These are phyloP conservation scores for Gastrolobium villosum DNA, from an alignment of 306 rosid genomes.

Conservation along the genomic window DNA sequence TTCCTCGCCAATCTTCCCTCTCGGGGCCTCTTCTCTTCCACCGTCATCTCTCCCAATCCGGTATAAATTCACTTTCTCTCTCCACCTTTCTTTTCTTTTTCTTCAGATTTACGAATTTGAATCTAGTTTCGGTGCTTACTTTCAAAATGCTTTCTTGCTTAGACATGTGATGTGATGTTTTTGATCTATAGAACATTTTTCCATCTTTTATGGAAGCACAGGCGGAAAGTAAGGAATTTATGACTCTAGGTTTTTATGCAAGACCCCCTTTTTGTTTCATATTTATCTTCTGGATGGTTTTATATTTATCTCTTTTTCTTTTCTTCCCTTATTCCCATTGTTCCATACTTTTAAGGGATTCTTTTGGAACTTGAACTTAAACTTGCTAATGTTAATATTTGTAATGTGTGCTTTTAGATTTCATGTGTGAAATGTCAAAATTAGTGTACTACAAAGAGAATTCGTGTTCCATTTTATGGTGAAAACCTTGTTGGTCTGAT, in stretches of 20 bases:
- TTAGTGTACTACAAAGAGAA: not conserved
- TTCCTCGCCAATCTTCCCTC: slow-evolving; percentile 58
- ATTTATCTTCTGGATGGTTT: not conserved
- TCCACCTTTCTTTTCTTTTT: not conserved
- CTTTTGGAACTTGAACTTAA: not conserved
- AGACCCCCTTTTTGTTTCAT: not conserved
- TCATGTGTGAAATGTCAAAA: not conserved
- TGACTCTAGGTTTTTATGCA: slow-evolving; percentile 32
- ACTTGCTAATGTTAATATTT: not conserved
- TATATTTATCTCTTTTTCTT: not conserved
- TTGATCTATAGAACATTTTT: slow-evolving; percentile 29
- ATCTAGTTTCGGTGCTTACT: not conserved
- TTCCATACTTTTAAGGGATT: not conserved
- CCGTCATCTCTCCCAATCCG: slow-evolving; percentile 48
- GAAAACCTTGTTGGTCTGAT: not conserved
- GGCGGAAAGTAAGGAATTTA: not conserved
- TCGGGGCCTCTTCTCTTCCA: slow-evolving; percentile 58
- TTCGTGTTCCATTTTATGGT: not conserved
- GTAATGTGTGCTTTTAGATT: not conserved
- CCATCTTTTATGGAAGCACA: not conserved
- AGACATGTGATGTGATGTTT: not conserved
- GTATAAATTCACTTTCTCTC: slow-evolving; percentile 25
- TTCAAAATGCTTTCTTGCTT: slow-evolving; percentile 3
- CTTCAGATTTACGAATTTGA: not conserved
- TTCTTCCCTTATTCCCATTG: too few species aligned